Evolutionary conservation across 768 basidiomycete species (phyloP).

Genomic region (Astraeus odoratus): DNA sequence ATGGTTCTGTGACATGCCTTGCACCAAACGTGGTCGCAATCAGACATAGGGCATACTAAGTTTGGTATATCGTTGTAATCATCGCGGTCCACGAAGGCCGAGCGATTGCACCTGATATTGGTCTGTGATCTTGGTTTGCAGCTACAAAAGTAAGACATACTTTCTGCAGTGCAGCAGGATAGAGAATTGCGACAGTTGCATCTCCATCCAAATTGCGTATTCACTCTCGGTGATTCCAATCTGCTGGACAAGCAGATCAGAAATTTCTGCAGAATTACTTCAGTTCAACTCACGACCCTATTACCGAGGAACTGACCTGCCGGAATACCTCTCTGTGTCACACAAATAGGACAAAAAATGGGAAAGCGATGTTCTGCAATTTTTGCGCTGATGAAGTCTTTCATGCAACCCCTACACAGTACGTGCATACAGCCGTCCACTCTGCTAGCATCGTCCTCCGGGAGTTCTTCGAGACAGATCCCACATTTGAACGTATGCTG

Average conservation of each 20-base stretch:
- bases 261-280: conserved; percentile 29
- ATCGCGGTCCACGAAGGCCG: conserved; percentile 42
- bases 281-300: background rate
- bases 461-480: conserved; percentile 48
- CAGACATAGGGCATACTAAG: conserved; percentile 42
- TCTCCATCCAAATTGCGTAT: conserved; percentile 35
- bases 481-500: conserved; percentile 44
- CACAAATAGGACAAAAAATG: conserved; percentile 58
- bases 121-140: background rate
- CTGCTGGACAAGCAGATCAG: conserved; percentile 31
- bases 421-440: conserved; percentile 42
- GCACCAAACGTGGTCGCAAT: conserved; percentile 53
- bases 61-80: conserved; percentile 36
- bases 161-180: conserved; percentile 42
- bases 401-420: conserved; percentile 51
- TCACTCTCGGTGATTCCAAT: conserved; percentile 41
- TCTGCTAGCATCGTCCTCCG: conserved; percentile 35
- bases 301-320: conserved; percentile 14
- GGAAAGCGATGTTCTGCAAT: conserved; percentile 52
- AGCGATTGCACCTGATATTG: conserved; percentile 47
- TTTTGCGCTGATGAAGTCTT: conserved; percentile 34
- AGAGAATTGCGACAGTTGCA: conserved; percentile 39
- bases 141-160: conserved; percentile 25
- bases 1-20: conserved; percentile 46
- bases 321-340: conserved; percentile 21